A percentile compares a stretch with the other conserved stretches of the same genome.
These are phyloP conservation scores for Drechmeria coniospora DNA, from an alignment of 2,329 filamentous ascomycete species.

Conservation along the genomic window DNA sequence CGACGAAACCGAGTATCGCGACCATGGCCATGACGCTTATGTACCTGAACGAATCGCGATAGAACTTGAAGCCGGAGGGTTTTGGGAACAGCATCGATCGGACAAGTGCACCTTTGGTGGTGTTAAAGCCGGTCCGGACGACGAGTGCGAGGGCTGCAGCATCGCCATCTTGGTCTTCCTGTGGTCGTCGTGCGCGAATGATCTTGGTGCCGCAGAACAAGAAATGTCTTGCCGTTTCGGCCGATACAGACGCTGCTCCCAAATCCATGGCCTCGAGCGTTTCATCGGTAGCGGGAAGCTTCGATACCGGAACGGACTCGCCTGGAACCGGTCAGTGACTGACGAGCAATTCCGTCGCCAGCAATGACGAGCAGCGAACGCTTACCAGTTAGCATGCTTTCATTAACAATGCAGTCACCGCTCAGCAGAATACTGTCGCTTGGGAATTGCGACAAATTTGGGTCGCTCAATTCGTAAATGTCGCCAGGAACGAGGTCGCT, in stretches of 20 bases:
- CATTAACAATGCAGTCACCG: conserved; percentile 96
- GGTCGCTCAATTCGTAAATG: conserved; percentile 93
- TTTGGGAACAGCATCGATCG: conserved; percentile 98
- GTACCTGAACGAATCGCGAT: conserved; percentile 92
- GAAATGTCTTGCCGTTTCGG: conserved; percentile 75
- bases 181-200: conserved; percentile 73
- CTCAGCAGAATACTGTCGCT: conserved; percentile 83
- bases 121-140: conserved; percentile 89
- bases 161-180: conserved; percentile 73
- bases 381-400: conserved; percentile 79
- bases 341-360: background rate
- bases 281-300: conserved; percentile 69
- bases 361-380: conserved; percentile 14
- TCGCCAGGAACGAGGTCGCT: conserved; percentile 87
- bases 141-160: conserved; percentile 85
- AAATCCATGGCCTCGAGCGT: conserved; percentile 64
- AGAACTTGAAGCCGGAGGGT: conserved; percentile 96
- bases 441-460: conserved; percentile 72
- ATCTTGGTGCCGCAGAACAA: conserved; percentile 94
- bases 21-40: conserved; percentile 91
- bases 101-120: conserved; percentile 88
- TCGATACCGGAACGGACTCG: conserved; percentile 93
- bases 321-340: conserved; percentile 25
- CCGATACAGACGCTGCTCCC: conserved; percentile 64
- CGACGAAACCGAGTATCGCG: conserved; percentile 73